Conservation (phyloP, 768 basidiomycete species). For the Agaricus sinodeliciosus region DNA sequence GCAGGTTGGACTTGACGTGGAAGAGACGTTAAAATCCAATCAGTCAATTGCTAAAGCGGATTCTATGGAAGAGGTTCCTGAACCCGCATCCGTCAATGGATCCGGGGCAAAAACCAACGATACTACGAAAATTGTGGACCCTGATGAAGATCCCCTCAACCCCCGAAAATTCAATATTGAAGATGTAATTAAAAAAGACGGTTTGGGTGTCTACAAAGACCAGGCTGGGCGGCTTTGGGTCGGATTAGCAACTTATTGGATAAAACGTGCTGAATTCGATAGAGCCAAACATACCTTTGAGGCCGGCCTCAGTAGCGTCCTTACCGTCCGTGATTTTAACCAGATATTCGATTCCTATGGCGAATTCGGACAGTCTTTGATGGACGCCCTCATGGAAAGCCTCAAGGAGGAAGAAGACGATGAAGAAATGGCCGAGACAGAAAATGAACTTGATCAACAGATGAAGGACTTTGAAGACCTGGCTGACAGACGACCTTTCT, state of each 20-base stretch:
- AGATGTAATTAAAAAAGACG: slow-evolving; percentile 76
- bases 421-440: slow-evolving; percentile 68
- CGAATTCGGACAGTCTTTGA: slow-evolving; percentile 87
- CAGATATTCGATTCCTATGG: slow-evolving; percentile 97
- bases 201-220: slow-evolving; percentile 86
- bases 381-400: slow-evolving; percentile 84
- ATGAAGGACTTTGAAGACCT: slow-evolving; percentile 93
- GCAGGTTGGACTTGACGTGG: slow-evolving; percentile 83
- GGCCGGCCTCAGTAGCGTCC: slow-evolving; percentile 70
- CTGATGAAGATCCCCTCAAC: slow-evolving; percentile 78
- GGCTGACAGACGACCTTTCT: slow-evolving; percentile 92
- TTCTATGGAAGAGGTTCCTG: slow-evolving; percentile 30
- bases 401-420: slow-evolving; percentile 85
- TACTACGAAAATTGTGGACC: slow-evolving; percentile 50
- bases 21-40: slow-evolving; percentile 61
- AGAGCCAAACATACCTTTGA: slow-evolving; percentile 87
- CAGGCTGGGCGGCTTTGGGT: slow-evolving; percentile 97
- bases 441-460: slow-evolving; percentile 75
- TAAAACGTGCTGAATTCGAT: slow-evolving; percentile 94
- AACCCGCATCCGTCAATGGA: slow-evolving; percentile 41
- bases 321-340: slow-evolving; percentile 95
- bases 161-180: slow-evolving; percentile 78
- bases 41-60: slow-evolving; percentile 39
- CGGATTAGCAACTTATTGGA: slow-evolving; percentile 96
- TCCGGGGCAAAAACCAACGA: slow-evolving; percentile 56